Evolutionary conservation across 768 basidiomycete genomes (phyloP), one percentile per base, ranked within the genome.

Genomic region (Kwoniella shandongensis): DNA sequence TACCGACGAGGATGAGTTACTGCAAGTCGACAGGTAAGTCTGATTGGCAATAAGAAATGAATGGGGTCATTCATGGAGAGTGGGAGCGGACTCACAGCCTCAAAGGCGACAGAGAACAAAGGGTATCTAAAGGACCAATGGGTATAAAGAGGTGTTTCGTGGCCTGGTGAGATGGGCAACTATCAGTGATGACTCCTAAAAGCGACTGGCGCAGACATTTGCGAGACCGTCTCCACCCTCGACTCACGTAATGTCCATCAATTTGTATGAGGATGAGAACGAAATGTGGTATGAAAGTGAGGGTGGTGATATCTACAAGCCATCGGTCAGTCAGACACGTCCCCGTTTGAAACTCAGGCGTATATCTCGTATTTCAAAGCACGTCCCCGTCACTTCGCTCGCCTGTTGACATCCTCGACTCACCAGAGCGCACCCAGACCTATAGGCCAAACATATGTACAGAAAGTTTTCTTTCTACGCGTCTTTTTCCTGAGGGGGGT

Each of bases 71-170:
- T n/a, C n/a, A n/a, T 51, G 35, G 27, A 18, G 32, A 23, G 13
- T 20, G 12, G 30, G 20, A 32, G 51, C 51, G 41, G 41, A 44
- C 39, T 40, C 42, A 44, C 52, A 45, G 30, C 15, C 40, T 42
- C 15, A 44, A 15, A n/a, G 32, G 46, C 32, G 13, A 6, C 5
- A 20, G 26, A 51, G 56, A 58, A 58, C 56, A 59, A 59, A 53
- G 57, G 57, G 45, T 52, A 59, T 59, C 51, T 48, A 59, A 59
- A 59, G 57, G 57, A 42, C 20, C n/a, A 32, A 7, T 38, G 51
- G 57, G 57, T 53, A 53, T 52, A 46, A 44, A 30, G 29, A 27
- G n/a, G 39, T 27, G 23, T 51, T 27, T 38, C 18, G 15, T 17
- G 38, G 50, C 41, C 50, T 51, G 10, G 8, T 50, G 23, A 13